phyloP scores from a whole-genome alignment of 2,329 filamentous ascomycete genomes.

The Colletotrichum sp. region DNA sequence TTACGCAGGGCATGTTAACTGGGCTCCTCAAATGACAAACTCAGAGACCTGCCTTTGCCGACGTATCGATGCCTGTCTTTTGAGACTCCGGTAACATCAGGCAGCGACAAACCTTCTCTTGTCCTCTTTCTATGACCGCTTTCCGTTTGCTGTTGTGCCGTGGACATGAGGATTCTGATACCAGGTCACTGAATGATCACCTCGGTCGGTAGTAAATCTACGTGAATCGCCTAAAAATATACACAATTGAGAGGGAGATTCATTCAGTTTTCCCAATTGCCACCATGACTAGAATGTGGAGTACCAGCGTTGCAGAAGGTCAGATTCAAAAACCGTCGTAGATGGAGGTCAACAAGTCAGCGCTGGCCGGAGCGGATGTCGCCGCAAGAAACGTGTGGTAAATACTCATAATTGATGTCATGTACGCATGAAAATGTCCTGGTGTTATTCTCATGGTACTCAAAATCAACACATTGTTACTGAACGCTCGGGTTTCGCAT shows the following conservation, averaged over 20 bases:
- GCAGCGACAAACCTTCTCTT: background rate
- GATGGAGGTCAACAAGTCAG: background rate
- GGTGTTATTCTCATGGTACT: background rate
- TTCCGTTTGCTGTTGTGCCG: background rate
- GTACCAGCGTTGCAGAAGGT: background rate
- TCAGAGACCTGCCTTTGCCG: background rate
- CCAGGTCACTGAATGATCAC: background rate
- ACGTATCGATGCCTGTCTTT: background rate
- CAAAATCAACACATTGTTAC: background rate
- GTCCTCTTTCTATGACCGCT: background rate
- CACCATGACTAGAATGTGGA: background rate
- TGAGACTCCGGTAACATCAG: background rate
- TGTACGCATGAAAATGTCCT: accelerated
- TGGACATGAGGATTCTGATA: background rate
- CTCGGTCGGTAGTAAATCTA: background rate
- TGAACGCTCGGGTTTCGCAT: background rate
- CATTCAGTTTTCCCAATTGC: background rate
- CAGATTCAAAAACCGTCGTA: background rate
- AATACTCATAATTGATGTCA: background rate
- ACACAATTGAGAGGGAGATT: background rate
- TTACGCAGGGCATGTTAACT: background rate
- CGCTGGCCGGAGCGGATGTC: background rate
- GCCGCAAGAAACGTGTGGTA: background rate
- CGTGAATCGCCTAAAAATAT: background rate
- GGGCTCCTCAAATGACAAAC: background rate